phyloP scores from a whole-genome alignment of 2,329 filamentous ascomycete genomes.

The Chlorencoelia australis region DNA sequence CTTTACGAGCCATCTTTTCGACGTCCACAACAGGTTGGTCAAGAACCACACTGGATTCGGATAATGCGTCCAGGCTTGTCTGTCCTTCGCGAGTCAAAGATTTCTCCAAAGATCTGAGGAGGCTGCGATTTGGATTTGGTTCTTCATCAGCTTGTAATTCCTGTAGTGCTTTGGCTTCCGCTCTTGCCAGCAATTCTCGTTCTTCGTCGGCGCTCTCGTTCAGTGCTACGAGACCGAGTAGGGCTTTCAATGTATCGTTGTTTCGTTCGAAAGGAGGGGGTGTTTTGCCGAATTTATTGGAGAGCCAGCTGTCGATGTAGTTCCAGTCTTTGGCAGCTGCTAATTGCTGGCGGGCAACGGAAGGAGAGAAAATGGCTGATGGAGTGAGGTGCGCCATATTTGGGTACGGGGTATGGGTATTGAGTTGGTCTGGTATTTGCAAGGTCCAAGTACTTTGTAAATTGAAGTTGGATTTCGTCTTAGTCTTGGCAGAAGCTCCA shows the following conservation, averaged over 20 bases:
- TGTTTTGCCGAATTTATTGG: slow-evolving; percentile 54
- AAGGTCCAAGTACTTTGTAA: not conserved
- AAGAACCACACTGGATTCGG: slow-evolving; percentile 39
- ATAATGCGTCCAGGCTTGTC: slow-evolving; percentile 47
- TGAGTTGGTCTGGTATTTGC: not conserved
- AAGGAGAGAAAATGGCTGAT: slow-evolving; percentile 56
- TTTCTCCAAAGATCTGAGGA: slow-evolving; percentile 45
- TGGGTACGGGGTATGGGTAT: too few species aligned
- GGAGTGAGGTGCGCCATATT: slow-evolving; percentile 30
- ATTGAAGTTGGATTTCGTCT: too few species aligned
- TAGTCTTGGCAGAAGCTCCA: too few species aligned
- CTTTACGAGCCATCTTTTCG: slow-evolving; percentile 38
- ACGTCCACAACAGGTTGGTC: slow-evolving; percentile 33
- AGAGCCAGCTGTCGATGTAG: slow-evolving; percentile 76
- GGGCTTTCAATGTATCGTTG: slow-evolving; percentile 64
- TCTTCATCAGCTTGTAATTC: slow-evolving; percentile 37
- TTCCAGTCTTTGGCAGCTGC: slow-evolving; percentile 86
- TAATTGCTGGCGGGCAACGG: slow-evolving; percentile 62
- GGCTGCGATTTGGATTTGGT: slow-evolving; percentile 26
- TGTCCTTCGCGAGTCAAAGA: slow-evolving; percentile 45
- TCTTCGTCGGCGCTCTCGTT: slow-evolving; percentile 76
- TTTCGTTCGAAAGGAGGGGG: slow-evolving; percentile 76
- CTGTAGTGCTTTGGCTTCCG: slow-evolving; percentile 50
- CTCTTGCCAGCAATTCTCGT: slow-evolving; percentile 42
- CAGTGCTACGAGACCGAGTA: slow-evolving; percentile 62